phyloP scores from a whole-genome alignment of 345 rosid genomes.

The Murraya koenigii region DNA sequence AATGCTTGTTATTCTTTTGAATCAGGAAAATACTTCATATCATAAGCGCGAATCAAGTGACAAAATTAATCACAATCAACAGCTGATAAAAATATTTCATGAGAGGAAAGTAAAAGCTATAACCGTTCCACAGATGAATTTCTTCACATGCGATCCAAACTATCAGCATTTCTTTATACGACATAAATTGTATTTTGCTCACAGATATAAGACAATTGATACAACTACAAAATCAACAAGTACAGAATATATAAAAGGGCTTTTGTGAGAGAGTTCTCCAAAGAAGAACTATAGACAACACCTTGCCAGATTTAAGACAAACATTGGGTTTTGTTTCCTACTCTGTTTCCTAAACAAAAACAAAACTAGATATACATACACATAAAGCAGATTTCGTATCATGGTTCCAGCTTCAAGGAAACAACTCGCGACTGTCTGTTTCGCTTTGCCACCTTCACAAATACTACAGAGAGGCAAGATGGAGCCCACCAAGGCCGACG shows the following conservation, averaged over 20 bases:
- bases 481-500: constrained; percentile 99
- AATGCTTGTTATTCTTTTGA: neutral
- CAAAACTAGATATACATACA: constrained; percentile 54
- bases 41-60: neutral
- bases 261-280: constrained; percentile 34
- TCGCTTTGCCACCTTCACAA: constrained; percentile 83
- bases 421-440: constrained; percentile 97
- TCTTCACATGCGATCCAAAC: constrained; percentile 10
- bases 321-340: constrained; percentile 23
- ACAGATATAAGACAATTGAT: constrained; percentile 11
- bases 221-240: constrained; percentile 29
- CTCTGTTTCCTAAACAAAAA: constrained; percentile 34
- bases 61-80: neutral
- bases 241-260: constrained; percentile 19
- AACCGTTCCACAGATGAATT: neutral
- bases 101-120: neutral
- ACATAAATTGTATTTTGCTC: constrained; percentile 13
- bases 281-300: constrained; percentile 35
- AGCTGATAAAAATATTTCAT: neutral
- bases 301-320: constrained; percentile 26
- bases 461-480: constrained; percentile 76
- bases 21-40: neutral
- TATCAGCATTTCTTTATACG: constrained; percentile 17
- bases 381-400: constrained; percentile 38
- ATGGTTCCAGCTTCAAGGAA: constrained; percentile 94